Base-by-base conservation (phyloP, 83 land plant species). In the Thuja plicata region DNA sequence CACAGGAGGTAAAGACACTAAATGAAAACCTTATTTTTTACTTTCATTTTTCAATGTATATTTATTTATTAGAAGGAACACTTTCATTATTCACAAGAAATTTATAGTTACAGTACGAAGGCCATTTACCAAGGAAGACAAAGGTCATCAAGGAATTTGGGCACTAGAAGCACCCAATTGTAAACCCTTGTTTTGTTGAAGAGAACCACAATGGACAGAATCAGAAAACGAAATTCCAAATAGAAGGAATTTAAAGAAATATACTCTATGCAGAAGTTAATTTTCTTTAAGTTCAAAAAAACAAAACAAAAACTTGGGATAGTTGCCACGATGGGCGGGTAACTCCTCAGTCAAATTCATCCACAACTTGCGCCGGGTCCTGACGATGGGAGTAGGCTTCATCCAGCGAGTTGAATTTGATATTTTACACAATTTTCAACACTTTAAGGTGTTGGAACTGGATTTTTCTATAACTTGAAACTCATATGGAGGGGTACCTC, bases 31-130 rank as follows among this genome's bases (percentile, higher is more conserved):
- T 8, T 66, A 8, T 7, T 66, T 66, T 66, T 19, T 24, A 24
- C 73, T 27, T 24, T 7, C 30, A 66, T 24, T 66, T 66, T 66
- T 24, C 24, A 60, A 60, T 60, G 21, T 60, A 13, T 52, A 52
- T 19, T 60, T 21, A 19, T 60, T 8, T 27, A 6, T 24, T 24
- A n/a, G 30, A 66, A 66, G 24, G 30, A 66, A 0, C 24, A 19
- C 45, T 19, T 52, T 34, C 87, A 7, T 86, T 12, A 40, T 7
- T 30, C 71, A 60, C 88, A 21, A 15, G 81, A 24, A 57, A 85
- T 57, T 37, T 77, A 3, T 54, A 91, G 89, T 76, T 87, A 91
- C 80, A 89, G 76, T 78, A 87, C 88, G n/a, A 89, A 91, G 27
- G 82, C 88, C 34, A 89, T 83, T 21, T 16, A 50, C 17, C 76